Evolutionary conservation across 768 basidiomycete species (phyloP).

Genomic region (Rhodosporidiobolus sp.): DNA sequence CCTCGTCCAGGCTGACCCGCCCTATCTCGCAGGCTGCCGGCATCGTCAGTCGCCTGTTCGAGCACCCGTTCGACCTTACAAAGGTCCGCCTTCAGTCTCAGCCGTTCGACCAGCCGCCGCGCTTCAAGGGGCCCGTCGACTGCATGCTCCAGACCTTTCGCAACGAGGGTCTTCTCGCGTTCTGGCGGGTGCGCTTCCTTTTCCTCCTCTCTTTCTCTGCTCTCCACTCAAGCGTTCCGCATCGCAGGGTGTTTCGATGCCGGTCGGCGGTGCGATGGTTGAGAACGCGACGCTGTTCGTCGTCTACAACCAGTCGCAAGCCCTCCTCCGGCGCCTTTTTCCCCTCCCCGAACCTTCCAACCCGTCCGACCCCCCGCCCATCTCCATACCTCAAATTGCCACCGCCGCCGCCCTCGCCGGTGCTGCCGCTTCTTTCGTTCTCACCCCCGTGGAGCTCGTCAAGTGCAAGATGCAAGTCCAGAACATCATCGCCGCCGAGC

Average conservation of each 20-base stretch:
- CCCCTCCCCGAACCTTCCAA: slow-evolving; percentile 46
- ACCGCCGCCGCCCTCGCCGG: slow-evolving; percentile 86
- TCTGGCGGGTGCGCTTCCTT: slow-evolving; percentile 70
- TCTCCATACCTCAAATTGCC: slow-evolving; percentile 67
- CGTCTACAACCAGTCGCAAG: slow-evolving; percentile 68
- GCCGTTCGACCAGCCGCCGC: slow-evolving; percentile 65
- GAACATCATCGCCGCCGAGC: slow-evolving; percentile 57
- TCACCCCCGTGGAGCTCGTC: slow-evolving; percentile 93
- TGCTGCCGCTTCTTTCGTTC: slow-evolving; percentile 74
- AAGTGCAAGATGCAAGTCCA: slow-evolving; percentile 99
- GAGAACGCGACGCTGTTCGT: slow-evolving; percentile 88
- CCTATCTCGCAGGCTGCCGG: slow-evolving; percentile 52
- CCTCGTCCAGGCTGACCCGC: background rate
- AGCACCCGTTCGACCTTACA: slow-evolving; percentile 88
- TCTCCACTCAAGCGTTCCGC: background rate
- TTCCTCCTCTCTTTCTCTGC: slow-evolving; percentile 36
- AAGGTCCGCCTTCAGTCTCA: slow-evolving; percentile 93
- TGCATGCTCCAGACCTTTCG: slow-evolving; percentile 76
- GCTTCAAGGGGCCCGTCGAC: slow-evolving; percentile 82
- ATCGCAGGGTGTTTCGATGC: slow-evolving; percentile 78
- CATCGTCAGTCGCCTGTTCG: slow-evolving; percentile 80
- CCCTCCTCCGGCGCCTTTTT: slow-evolving; percentile 46
- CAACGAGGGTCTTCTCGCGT: slow-evolving; percentile 74
- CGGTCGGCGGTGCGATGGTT: slow-evolving; percentile 83
- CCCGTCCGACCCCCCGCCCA: slow-evolving; percentile 45